Evolutionary conservation across 176 grass and related monocot species (phyloP).

Genomic region (Hsuehochloa calcarea): DNA sequence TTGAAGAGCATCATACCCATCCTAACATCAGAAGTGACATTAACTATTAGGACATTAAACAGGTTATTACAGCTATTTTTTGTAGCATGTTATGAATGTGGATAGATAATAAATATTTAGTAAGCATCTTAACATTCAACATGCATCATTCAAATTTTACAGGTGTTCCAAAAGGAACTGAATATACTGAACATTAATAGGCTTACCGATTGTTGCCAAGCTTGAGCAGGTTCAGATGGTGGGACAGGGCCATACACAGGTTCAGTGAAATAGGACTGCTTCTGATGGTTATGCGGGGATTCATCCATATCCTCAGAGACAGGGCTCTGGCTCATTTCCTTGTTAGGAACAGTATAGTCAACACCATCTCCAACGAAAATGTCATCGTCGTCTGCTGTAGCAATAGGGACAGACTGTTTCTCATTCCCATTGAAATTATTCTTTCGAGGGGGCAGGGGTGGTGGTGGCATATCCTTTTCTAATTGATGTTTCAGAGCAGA

Average conservation of each 20-base stretch:
- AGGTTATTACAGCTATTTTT: neutral
- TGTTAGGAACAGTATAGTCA: slow-evolving; percentile 79
- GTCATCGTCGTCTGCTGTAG: slow-evolving; percentile 69
- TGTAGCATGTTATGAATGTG: slow-evolving; percentile 5
- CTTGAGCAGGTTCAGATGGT: slow-evolving; percentile 74
- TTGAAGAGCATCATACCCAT: neutral
- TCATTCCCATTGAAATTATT: slow-evolving; percentile 56
- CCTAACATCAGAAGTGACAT: too few relatives aligned
- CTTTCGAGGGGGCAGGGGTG: slow-evolving; percentile 36
- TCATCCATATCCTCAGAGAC: slow-evolving; percentile 88
- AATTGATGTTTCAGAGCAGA: slow-evolving; percentile 46
- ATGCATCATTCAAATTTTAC: slow-evolving; percentile 10
- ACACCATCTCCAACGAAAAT: slow-evolving; percentile 91
- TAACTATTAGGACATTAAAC: too few relatives aligned
- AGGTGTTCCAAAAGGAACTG: neutral
- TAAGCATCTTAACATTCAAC: neutral
- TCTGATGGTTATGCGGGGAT: slow-evolving; percentile 58
- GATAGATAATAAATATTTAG: neutral
- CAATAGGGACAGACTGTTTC: slow-evolving; percentile 43
- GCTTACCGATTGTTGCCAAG: slow-evolving; percentile 82
- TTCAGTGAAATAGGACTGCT: slow-evolving; percentile 78
- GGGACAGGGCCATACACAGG: slow-evolving; percentile 82
- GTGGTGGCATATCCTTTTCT: slow-evolving; percentile 64
- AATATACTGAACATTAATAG: slow-evolving; percentile 21
- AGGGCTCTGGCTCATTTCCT: slow-evolving; percentile 79